Conservation (phyloP, 1,284 basidiomycete genomes). For the Xanthoconium separans region DNA sequence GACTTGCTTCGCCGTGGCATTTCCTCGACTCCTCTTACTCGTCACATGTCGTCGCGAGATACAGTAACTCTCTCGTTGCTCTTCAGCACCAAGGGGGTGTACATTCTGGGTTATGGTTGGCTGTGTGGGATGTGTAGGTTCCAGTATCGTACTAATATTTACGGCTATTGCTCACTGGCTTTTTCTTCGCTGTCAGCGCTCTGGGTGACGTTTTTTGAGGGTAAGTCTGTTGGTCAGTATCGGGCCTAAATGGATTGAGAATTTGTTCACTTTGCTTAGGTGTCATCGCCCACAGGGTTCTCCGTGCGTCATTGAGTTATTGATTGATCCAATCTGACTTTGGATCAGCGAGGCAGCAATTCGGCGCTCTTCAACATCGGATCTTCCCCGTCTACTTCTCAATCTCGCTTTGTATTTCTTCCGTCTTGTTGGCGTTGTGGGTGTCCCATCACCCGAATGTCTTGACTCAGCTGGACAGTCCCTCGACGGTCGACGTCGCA, state of each 20-base stretch:
- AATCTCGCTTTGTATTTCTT: conserved; percentile 55
- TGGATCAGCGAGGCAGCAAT: not conserved
- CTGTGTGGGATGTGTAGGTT: no score
- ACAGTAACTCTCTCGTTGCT: not conserved
- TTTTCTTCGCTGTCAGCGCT: no score
- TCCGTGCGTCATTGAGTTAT: not conserved
- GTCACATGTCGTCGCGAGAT: not conserved
- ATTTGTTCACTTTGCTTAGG: not conserved
- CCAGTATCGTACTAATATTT: no score
- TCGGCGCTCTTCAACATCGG: conserved; percentile 63
- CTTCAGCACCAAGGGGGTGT: not conserved
- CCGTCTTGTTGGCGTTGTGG: conserved; percentile 61
- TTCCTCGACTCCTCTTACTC: not conserved
- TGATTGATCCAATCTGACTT: not conserved
- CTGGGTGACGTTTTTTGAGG: no score
- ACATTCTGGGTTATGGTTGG: no score
- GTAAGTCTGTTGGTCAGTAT: not conserved
- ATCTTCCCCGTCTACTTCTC: conserved; percentile 78
- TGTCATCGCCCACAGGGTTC: not conserved
- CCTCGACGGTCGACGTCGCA: not conserved
- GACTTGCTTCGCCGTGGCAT: no score
- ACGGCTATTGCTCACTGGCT: no score
- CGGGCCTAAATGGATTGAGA: not conserved
- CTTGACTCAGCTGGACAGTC: conserved; percentile 46
- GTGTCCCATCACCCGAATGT: conserved; percentile 41